Evolutionary conservation across 73 alveolate genomes (phyloP).

Genomic region (Paramecium biaurelia): DNA sequence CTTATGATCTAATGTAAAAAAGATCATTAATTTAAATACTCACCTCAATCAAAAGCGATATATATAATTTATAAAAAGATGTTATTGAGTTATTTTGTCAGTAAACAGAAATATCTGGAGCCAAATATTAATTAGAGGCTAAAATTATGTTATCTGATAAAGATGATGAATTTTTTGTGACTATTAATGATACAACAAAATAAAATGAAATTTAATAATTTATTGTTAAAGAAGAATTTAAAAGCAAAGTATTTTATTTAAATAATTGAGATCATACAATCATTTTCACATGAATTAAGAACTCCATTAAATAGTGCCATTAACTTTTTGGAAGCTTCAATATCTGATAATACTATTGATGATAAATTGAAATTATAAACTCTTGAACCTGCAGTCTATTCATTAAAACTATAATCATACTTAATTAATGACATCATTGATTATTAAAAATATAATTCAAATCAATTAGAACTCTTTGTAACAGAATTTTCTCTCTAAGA

Average conservation of each 20-base stretch:
- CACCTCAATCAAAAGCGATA: neutral
- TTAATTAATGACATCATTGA: conserved; percentile 20
- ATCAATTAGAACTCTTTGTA: neutral
- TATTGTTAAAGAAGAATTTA: neutral
- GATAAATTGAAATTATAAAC: neutral
- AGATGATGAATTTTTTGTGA: neutral
- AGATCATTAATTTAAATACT: neutral
- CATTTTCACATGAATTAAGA: conserved; percentile 43
- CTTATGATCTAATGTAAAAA: neutral
- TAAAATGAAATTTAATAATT: neutral
- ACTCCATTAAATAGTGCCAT: conserved; percentile 47
- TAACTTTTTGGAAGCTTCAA: neutral
- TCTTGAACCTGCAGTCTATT: conserved; percentile 1
- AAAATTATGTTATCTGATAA: neutral
- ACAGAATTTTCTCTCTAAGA: neutral
- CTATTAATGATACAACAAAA: neutral
- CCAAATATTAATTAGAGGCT: neutral
- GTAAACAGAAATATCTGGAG: neutral
- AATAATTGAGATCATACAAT: neutral
- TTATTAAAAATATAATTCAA: neutral
- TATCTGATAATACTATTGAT: neutral
- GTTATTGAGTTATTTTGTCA: neutral
- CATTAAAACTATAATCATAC: neutral
- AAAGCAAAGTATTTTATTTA: neutral
- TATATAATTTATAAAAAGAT: neutral